These are phyloP conservation scores for Blastomyces emzantsi DNA, from an alignment of 2,329 filamentous ascomycete genomes.

Conservation along the genomic window DNA sequence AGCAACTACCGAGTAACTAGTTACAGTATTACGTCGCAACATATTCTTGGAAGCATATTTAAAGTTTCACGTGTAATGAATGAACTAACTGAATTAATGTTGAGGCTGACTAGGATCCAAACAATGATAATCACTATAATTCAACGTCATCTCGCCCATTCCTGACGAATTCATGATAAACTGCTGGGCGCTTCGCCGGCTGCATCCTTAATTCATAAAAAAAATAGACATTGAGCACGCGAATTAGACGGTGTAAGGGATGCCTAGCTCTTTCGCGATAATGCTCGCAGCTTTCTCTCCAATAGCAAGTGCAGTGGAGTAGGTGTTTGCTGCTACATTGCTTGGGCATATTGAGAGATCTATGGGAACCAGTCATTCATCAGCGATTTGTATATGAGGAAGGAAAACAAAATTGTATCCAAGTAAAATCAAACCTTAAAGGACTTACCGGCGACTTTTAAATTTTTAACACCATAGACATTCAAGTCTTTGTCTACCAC, in stretches of 20 bases:
- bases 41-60: not conserved
- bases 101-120: not conserved
- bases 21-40: too few relatives aligned
- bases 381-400: not conserved
- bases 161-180: not conserved
- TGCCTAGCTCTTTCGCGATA: constrained; percentile 24
- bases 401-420: not conserved
- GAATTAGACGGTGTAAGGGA: constrained; percentile 12
- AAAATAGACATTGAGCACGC: not conserved
- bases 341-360: constrained; percentile 24
- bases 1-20: not conserved
- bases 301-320: constrained; percentile 39
- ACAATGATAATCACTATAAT: not conserved
- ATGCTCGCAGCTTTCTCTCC: constrained; percentile 37
- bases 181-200: not conserved
- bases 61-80: not conserved
- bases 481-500: constrained; percentile 16
- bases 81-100: not conserved
- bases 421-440: not conserved
- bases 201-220: not conserved
- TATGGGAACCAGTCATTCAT: constrained; percentile 2
- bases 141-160: not conserved
- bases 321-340: constrained; percentile 39
- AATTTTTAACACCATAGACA: constrained; percentile 27
- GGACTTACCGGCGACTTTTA: constrained; percentile 30